Base-by-base conservation (phyloP, 1,284 basidiomycete genomes). In the Xanthoconium separans region DNA sequence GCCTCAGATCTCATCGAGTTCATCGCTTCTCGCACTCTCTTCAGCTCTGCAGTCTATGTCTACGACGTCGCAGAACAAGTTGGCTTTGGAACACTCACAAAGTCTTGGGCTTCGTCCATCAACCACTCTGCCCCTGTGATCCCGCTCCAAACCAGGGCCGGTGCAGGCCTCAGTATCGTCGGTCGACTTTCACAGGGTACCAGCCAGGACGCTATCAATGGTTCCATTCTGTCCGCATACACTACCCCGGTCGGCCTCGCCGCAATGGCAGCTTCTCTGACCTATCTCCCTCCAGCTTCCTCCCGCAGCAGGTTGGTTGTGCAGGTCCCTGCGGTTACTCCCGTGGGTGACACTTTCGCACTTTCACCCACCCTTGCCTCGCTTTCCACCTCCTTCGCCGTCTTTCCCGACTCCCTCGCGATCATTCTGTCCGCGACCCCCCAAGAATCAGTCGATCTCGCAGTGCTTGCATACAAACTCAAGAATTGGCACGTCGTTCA, bases 141-240 rank as follows among this genome's bases (percentile, higher is more conserved):
- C 56, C 74, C 81, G 51, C 76, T 95, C 51, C 93, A 96, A 75
- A 93, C 91, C n/a, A 80, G 94, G 54, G 80, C 87, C 16, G 94
- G 94, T 46, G 93, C 94, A 20, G 94, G 94, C 16, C 74, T 93
- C 53, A 84, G 83, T 64, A 76, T 97, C 56, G 84, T 92, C 39
- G 94, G 94, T 16, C 83, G 92, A 57, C 76, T 94, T 48, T 88
- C 86, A 10, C 84, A 91, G 60, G 83, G 86, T 22, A 82, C 87
- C n/a, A 89, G 87, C 68, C 78, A 79, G 60, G 85, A 87, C 58
- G 76, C 78, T 11, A 72, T 74, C 34, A 78, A 73, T 48, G 80
- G 81, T 33, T 75, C 83, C 29, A 71, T 88, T 45, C 73, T 91
- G 52, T 89, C 89, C 1, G 85, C 87, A 1, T 92, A 88, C 69